Evolutionary conservation across 2,329 filamentous ascomycete species (phyloP).

Genomic region (Cadophora malorum): DNA sequence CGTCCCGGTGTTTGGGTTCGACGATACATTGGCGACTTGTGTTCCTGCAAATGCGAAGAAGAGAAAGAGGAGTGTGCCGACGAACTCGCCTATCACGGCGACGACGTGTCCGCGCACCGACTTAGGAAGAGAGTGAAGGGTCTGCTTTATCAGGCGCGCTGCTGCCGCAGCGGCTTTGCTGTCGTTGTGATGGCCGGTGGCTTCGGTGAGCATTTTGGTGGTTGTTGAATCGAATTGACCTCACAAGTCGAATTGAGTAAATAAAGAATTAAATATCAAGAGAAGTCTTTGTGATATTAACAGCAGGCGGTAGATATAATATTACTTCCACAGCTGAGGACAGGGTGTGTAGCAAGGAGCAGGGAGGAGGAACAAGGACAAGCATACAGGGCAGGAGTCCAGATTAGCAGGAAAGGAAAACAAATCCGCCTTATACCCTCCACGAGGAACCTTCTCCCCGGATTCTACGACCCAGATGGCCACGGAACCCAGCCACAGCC

Average conservation of each 20-base stretch:
- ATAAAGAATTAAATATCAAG: neutral
- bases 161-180: neutral
- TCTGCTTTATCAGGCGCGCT: neutral
- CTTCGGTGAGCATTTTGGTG: neutral
- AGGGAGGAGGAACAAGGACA: neutral
- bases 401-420: neutral
- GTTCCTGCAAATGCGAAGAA: constrained; percentile 46
- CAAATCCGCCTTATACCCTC: neutral
- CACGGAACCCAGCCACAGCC: neutral
- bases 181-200: neutral
- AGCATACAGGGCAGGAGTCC: neutral
- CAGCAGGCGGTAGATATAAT: neutral
- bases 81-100: constrained; percentile 41
- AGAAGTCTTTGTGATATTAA: neutral
- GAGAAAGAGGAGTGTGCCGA: constrained; percentile 47
- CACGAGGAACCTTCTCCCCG: neutral
- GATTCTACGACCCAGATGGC: no score
- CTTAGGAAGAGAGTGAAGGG: neutral
- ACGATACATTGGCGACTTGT: constrained; percentile 38
- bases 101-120: constrained; percentile 34
- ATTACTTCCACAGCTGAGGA: neutral
- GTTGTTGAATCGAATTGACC: neutral
- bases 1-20: constrained; percentile 19
- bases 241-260: neutral
- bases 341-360: neutral